Base-by-base conservation (phyloP, 139 green algal species). In the Picochlorum sp. region DNA sequence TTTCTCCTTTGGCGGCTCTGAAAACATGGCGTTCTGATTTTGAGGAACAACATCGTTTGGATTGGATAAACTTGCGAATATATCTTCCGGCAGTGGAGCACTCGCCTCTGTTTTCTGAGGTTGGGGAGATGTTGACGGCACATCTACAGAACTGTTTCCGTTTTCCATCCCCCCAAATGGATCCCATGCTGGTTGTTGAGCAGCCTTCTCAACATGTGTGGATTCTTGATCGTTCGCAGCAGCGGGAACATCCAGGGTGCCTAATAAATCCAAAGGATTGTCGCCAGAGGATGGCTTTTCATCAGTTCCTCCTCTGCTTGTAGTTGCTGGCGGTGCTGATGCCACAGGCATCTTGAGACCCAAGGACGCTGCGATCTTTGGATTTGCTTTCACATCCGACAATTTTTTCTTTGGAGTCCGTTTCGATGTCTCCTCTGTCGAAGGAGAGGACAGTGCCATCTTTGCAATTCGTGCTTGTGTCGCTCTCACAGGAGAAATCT, bases 361-460 rank as follows among this genome's bases (percentile, higher is more conserved):
- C 51, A 95, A 83, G 6, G 82, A 81, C 1, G 80, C 82, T 6
- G 79, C 79, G 32, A 94, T 89, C 16, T 78, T 77, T 9, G 85
- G 82, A 61, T 90, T 82, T 56, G 92, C 82, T 65, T 80, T 82
- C 10, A 92, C 74, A 11, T 94, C 76, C 0, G 70, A 80, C 23
- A 94, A 78, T 72, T 85, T 87, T 69, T 92, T 91, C 46, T 72
- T 62, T n/a, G 51, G 34, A 16, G 52, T 28, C 58, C 67, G 61
- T 16, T 37, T 21, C n/a, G 41, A 66, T 23, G 14, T 6, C 24
- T 47, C 30, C 71, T 47, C 38, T 4, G 66, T 21, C 7, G 34
- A 41, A 41, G 34, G 34, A 41, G 34, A 41, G 34, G 34, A 41
- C 24, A 76, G 50, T 67, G 78, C 82, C 21, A 94, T 74, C 30